Conservation (phyloP, 495 filamentous ascomycete species). For the Penicillium bovifimosum region DNA sequence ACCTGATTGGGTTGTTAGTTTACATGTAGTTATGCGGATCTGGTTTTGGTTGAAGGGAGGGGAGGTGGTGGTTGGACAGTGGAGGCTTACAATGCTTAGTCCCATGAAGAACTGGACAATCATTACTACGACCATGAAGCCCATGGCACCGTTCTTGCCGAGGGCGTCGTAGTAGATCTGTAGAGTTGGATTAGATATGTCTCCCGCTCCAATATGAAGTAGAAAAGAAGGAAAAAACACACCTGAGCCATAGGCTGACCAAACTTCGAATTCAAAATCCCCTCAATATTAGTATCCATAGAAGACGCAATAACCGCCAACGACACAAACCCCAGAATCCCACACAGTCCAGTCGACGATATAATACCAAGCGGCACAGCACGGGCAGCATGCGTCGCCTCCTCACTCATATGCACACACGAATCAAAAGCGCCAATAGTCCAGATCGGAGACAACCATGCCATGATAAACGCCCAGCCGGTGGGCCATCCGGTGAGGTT, state of each 20-base stretch:
- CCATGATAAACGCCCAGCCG: slow-evolving; percentile 60
- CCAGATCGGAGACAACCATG: slow-evolving; percentile 64
- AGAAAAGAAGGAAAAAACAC: neutral
- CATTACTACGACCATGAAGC: slow-evolving; percentile 40
- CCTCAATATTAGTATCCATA: slow-evolving; percentile 35
- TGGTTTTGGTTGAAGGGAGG: too few relatives aligned
- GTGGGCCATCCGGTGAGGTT: slow-evolving; percentile 58
- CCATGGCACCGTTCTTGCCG: slow-evolving; percentile 40
- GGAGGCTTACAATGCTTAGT: slow-evolving; percentile 30
- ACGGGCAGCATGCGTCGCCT: slow-evolving; percentile 56
- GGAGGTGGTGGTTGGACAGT: neutral
- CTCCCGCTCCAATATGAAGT: neutral
- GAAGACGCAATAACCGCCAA: slow-evolving; percentile 39
- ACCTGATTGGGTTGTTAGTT: slow-evolving; percentile 22
- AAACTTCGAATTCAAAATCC: slow-evolving; percentile 28
- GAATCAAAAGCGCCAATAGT: slow-evolving; percentile 54
- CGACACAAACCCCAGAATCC: slow-evolving; percentile 51
- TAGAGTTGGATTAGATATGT: neutral
- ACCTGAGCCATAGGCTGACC: slow-evolving; percentile 47
- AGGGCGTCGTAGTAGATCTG: slow-evolving; percentile 44
- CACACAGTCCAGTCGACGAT: slow-evolving; percentile 33
- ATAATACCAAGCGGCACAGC: slow-evolving; percentile 61
- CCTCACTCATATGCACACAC: slow-evolving; percentile 60
- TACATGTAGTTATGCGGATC: neutral
- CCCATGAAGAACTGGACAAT: slow-evolving; percentile 46